A percentile compares a stretch with the other conserved stretches of the same genome.
phyloP scores from a whole-genome alignment of 257 asterid species.

The Anisodus acutangulus region DNA sequence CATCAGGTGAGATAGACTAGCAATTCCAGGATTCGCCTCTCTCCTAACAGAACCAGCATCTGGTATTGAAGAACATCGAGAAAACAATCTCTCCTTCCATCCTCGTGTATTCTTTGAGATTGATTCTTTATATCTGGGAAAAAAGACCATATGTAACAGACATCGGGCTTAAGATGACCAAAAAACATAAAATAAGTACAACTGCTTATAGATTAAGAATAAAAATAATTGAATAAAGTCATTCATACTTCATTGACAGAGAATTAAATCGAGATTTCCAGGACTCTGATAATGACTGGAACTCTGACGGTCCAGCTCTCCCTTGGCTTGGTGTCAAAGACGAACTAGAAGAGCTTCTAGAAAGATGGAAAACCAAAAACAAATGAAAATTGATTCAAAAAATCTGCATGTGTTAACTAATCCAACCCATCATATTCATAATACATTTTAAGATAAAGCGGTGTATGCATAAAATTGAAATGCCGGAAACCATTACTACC shows the following conservation, averaged over 20 bases:
- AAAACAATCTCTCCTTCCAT: constrained; percentile 88
- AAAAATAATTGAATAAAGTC: not conserved
- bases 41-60: constrained; percentile 75
- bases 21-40: constrained; percentile 79
- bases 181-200: not conserved
- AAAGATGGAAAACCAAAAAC: constrained; percentile 32
- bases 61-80: constrained; percentile 75
- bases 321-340: constrained; percentile 58
- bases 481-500: constrained; percentile 51
- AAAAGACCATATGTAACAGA: constrained; percentile 19
- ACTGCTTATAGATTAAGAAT: not conserved
- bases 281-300: constrained; percentile 67
- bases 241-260: constrained; percentile 75
- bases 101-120: constrained; percentile 81
- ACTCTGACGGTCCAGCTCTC: constrained; percentile 81
- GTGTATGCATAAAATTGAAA: not conserved
- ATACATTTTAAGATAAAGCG: no score
- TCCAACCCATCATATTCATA: not conserved
- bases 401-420: not conserved
- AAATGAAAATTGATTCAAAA: not conserved
- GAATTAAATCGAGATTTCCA: constrained; percentile 83
- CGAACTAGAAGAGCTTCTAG: constrained; percentile 53
- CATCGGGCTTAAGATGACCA: constrained; percentile 30
- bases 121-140: constrained; percentile 79
- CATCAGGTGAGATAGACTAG: constrained; percentile 87